These are phyloP conservation scores for Candida yuanshanica DNA, from an alignment of 805 yeast species.

Conservation along the genomic window DNA sequence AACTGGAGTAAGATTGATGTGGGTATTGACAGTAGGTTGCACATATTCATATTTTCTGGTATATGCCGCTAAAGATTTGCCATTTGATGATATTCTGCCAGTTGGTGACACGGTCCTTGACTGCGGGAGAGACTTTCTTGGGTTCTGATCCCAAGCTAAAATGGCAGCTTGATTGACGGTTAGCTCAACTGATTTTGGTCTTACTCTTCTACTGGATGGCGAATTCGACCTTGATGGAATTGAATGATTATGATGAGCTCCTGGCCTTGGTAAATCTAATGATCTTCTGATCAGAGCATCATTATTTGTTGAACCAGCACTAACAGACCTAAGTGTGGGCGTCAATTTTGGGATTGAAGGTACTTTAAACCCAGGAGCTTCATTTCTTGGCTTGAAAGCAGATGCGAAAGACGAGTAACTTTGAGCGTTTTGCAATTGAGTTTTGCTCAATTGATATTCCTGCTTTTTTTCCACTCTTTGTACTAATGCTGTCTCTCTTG, in stretches of 20 bases:
- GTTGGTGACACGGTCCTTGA: constrained; percentile 12
- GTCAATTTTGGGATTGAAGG: constrained; percentile 1
- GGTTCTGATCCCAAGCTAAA: constrained; percentile 22
- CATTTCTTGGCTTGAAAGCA: constrained; percentile 13
- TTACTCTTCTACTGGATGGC: constrained; percentile 8
- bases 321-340: neutral
- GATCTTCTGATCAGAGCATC: constrained; percentile 7
- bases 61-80: neutral
- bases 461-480: constrained; percentile 10
- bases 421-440: constrained; percentile 13
- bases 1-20: constrained; percentile 19
- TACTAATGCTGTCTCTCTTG: constrained; percentile 10
- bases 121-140: constrained; percentile 11
- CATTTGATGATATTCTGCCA: constrained; percentile 1
- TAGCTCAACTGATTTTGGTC: constrained; percentile 23
- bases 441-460: constrained; percentile 9
- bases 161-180: constrained; percentile 22
- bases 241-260: constrained; percentile 1
- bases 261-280: constrained; percentile 15
- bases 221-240: constrained; percentile 8
- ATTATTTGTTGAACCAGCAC: neutral
- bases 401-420: constrained; percentile 23
- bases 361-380: neutral
- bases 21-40: constrained; percentile 24
- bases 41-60: constrained; percentile 19